Percentiles rank a stretch among this genome's conserved stretches.
phyloP scores from a whole-genome alignment of 1,284 basidiomycete species.

The Tremellales sp. region DNA sequence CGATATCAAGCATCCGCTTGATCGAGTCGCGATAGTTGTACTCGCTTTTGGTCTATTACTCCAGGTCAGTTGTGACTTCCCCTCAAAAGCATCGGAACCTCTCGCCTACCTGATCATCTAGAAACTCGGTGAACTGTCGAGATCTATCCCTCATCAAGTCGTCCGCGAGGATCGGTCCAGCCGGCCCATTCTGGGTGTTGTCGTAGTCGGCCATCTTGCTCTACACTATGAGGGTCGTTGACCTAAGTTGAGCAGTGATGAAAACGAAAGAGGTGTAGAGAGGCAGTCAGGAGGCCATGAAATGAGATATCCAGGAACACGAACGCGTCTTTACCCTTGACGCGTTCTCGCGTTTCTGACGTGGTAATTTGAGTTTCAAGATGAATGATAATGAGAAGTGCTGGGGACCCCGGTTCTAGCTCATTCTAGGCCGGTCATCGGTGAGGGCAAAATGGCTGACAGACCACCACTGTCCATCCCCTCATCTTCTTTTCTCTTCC shows the following conservation, averaged over 20 bases:
- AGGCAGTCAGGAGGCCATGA: not conserved
- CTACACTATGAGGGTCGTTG: not conserved
- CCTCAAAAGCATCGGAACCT: not conserved
- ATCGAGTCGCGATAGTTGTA: conserved; percentile 84
- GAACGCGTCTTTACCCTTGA: too few species aligned
- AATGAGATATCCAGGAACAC: conserved; percentile 9
- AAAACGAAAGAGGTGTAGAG: conserved; percentile 5
- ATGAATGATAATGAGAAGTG: too few species aligned
- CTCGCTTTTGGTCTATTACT: conserved; percentile 33
- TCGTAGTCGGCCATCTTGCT: conserved; percentile 34
- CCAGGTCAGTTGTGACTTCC: conserved; percentile 5
- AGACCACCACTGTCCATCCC: too few species aligned
- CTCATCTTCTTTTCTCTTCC: too few species aligned
- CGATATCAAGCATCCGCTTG: conserved; percentile 74
- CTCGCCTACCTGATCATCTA: conserved; percentile 63
- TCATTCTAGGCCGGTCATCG: too few species aligned
- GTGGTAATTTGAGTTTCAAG: too few species aligned
- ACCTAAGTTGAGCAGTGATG: not conserved
- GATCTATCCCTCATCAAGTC: conserved; percentile 69
- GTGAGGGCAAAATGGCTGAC: too few species aligned
- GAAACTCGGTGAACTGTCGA: conserved; percentile 80
- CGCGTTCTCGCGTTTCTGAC: too few species aligned
- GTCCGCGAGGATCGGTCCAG: conserved; percentile 52
- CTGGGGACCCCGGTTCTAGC: too few species aligned
- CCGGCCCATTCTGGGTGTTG: conserved; percentile 36